Base-by-base conservation (phyloP, 2,329 filamentous ascomycete genomes). In the Tolypocladium paradoxum region DNA sequence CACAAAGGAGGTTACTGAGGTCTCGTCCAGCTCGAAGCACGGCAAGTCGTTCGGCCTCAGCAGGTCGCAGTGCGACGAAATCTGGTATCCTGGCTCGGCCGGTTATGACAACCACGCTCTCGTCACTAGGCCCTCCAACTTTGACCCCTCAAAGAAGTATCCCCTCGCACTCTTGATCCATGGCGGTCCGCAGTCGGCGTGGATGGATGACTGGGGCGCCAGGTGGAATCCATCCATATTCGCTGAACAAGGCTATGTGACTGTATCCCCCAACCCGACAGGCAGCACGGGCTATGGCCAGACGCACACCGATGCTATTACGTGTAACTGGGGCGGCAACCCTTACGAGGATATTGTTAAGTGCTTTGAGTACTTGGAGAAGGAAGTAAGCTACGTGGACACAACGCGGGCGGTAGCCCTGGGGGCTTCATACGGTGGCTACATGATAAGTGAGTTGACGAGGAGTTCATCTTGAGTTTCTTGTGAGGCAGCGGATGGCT, bases 141-240 rank as follows among this genome's bases (percentile, higher is more conserved):
- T 92, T 64, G 78, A 88, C 62, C 69, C 77, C 9, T 74, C 69
- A 20, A 85, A 89, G 68, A 90, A 81, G 58, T 95, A 92, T 62
- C 90, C 90, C 0, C 74, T 95, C 5, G 82, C 86, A 2, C 85
- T 90, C 64, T 72, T 91, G 43, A 87, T 95, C 57, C 90, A 95
- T 63, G 90, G 90, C 52, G 90, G 90, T 0, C 89, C 89, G 0
- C 88, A 93, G 66, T 81, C 84, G 24, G 81, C 87, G 0, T 92
- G 87, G 85, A 72, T 68, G 34, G 85, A 93, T 62, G 74, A 77
- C 31, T 95, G 89, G 88, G 86, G 80, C 65, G 90, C 85, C 2
- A 77, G 90, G 20, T 95, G 90, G 90, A 95, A 95, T 65, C 85
- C 87, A 2, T 88, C 87, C 55, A 78, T 92, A 11, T 95, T 90